A percentile compares a stretch with the other conserved stretches of the same genome.
These are phyloP conservation scores for Xerophyta viscosa DNA, from an alignment of 106 monocot genomes.

Conservation along the genomic window DNA sequence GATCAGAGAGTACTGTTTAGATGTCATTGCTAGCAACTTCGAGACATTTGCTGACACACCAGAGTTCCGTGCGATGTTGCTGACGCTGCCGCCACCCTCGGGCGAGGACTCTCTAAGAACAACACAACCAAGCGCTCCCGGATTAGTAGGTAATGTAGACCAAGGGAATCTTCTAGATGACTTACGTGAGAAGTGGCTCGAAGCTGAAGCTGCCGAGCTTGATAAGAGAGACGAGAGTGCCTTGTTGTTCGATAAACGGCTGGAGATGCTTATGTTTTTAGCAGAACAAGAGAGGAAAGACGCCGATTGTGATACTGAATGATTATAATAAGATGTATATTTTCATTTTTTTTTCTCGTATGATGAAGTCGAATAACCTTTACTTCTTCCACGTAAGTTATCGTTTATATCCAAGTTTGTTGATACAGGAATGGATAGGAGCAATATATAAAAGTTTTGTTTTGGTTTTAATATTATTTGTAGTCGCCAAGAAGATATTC, in stretches of 20 bases:
- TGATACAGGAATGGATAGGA: too few relatives aligned
- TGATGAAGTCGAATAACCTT: too few relatives aligned
- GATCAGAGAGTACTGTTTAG: conserved; percentile 88
- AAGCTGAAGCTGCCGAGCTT: conserved; percentile 83
- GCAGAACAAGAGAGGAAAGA: conserved; percentile 41
- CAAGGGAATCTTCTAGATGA: conserved; percentile 91
- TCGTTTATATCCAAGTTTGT: too few relatives aligned
- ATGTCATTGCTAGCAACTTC: conserved; percentile 81
- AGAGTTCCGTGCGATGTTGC: conserved; percentile 72
- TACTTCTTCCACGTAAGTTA: too few relatives aligned
- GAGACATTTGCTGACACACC: conserved; percentile 79
- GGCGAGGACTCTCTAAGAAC: conserved; percentile 74
- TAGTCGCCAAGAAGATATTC: too few relatives aligned
- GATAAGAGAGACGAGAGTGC: conserved; percentile 97
- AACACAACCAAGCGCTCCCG: conserved; percentile 78
- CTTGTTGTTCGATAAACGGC: conserved; percentile 61
- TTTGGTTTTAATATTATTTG: too few relatives aligned
- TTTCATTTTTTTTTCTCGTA: too few relatives aligned
- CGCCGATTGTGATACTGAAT: not conserved
- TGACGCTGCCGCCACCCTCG: conserved; percentile 84
- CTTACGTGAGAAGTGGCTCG: conserved; percentile 94
- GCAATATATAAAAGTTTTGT: too few relatives aligned
- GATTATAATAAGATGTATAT: too few relatives aligned
- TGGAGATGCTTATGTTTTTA: conserved; percentile 68
- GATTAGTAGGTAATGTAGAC: conserved; percentile 41